These are phyloP conservation scores for Pochonia chlamydosporia DNA, from an alignment of 2,329 filamentous ascomycete genomes.

Conservation along the genomic window DNA sequence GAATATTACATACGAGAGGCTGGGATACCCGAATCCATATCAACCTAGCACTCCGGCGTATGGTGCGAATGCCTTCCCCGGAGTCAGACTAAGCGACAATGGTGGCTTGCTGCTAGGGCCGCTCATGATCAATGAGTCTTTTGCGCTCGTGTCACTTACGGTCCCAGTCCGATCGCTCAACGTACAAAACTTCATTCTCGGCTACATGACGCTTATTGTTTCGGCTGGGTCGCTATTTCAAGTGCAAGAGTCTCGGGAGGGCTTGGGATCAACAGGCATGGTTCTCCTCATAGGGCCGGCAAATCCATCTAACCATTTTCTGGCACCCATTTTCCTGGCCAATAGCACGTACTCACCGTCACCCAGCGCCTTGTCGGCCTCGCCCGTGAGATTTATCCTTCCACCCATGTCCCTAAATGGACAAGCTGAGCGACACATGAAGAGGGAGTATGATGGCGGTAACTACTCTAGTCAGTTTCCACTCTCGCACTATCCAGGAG, in stretches of 20 bases:
- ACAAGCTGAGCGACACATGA: slow-evolving; percentile 41
- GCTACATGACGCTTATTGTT: slow-evolving; percentile 78
- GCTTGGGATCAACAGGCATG: slow-evolving; percentile 63
- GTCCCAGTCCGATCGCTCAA: slow-evolving; percentile 64
- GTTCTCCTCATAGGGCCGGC: slow-evolving; percentile 66
- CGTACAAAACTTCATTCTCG: slow-evolving; percentile 58
- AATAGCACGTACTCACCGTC: slow-evolving; percentile 39
- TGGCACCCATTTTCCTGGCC: slow-evolving; percentile 35
- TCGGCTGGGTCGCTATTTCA: slow-evolving; percentile 59
- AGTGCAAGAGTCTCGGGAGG: slow-evolving; percentile 59
- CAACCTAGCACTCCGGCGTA: slow-evolving; percentile 35
- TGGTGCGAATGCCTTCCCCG: slow-evolving; percentile 44
- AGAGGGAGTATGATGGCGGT: slow-evolving; percentile 26
- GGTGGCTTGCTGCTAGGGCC: slow-evolving; percentile 71
- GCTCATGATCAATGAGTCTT: slow-evolving; percentile 63
- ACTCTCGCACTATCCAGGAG: slow-evolving; percentile 57
- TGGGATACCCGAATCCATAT: slow-evolving; percentile 33
- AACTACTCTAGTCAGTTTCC: slow-evolving; percentile 47
- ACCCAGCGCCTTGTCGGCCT: slow-evolving; percentile 31
- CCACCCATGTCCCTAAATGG: slow-evolving; percentile 40
- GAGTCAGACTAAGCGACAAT: slow-evolving; percentile 42
- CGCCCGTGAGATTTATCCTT: slow-evolving; percentile 53
- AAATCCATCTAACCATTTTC: slow-evolving; percentile 60
- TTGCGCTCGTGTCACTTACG: slow-evolving; percentile 75
- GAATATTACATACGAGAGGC: slow-evolving; percentile 62